Evolutionary conservation across 805 yeast genomes (phyloP).

Genomic region (Pichia thaimueangensis): DNA sequence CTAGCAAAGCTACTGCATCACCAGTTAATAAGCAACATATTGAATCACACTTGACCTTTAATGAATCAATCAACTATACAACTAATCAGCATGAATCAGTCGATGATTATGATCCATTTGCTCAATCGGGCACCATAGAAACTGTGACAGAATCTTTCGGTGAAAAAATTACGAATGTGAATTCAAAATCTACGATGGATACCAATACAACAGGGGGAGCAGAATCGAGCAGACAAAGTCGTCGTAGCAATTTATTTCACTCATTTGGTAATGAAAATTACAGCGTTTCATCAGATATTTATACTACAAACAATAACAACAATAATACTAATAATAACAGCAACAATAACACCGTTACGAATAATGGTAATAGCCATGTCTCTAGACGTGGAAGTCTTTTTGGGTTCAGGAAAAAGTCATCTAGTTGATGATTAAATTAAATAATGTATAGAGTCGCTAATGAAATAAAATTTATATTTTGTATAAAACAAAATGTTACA

Average conservation of each 20-base stretch:
- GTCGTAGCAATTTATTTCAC: neutral
- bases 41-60: neutral
- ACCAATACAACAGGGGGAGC: neutral
- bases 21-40: neutral
- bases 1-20: neutral
- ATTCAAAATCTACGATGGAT: neutral
- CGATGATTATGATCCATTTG: neutral
- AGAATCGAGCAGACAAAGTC: neutral
- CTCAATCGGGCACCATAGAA: neutral
- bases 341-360: no score
- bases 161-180: neutral
- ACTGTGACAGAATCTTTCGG: neutral
- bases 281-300: no score
- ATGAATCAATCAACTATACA: no score
- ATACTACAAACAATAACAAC: neutral
- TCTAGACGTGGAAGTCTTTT: neutral
- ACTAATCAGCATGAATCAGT: no score
- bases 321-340: no score
- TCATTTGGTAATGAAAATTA: no score
- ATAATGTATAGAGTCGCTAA: no score
- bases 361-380: no score
- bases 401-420: neutral
- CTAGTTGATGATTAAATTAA: neutral
- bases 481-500: no score
- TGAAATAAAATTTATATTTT: no score